Percentiles rank a stretch among this genome's conserved stretches.
Conservation (phyloP, 805 yeast species). For the Yamadazyma insecticola region DNA sequence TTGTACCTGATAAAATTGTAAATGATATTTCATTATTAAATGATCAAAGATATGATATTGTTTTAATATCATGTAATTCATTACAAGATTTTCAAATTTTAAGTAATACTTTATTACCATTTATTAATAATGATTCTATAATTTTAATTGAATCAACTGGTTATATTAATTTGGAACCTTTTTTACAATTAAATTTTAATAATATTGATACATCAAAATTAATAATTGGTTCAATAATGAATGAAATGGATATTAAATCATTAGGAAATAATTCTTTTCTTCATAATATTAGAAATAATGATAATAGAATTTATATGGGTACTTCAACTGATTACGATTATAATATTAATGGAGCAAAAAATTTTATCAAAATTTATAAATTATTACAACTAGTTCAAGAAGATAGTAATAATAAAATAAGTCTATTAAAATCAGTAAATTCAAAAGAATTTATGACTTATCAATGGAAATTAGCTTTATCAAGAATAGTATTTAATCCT, state of each 20-base stretch:
- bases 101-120: constrained; percentile 21
- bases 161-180: constrained; percentile 68
- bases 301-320: constrained; percentile 44
- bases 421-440: constrained; percentile 46
- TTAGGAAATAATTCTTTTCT: constrained; percentile 18
- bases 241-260: constrained; percentile 54
- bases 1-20: constrained; percentile 11
- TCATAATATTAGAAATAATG: constrained; percentile 33
- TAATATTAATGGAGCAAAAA: constrained; percentile 10
- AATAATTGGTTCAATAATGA: constrained; percentile 51
- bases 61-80: constrained; percentile 29
- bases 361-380: constrained; percentile 18
- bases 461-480: constrained; percentile 84
- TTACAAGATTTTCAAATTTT: constrained; percentile 35
- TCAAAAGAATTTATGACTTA: constrained; percentile 59
- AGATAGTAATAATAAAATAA: constrained; percentile 32
- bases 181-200: constrained; percentile 44
- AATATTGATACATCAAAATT: constrained; percentile 18
- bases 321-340: constrained; percentile 8
- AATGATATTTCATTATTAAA: constrained; percentile 6
- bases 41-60: constrained; percentile 24
- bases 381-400: constrained; percentile 31
- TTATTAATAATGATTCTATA: constrained; percentile 37
- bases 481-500: constrained; percentile 75
- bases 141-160: constrained; percentile 68